phyloP scores from a whole-genome alignment of 2,329 filamentous ascomycete genomes.

The Cladosporium phlei region DNA sequence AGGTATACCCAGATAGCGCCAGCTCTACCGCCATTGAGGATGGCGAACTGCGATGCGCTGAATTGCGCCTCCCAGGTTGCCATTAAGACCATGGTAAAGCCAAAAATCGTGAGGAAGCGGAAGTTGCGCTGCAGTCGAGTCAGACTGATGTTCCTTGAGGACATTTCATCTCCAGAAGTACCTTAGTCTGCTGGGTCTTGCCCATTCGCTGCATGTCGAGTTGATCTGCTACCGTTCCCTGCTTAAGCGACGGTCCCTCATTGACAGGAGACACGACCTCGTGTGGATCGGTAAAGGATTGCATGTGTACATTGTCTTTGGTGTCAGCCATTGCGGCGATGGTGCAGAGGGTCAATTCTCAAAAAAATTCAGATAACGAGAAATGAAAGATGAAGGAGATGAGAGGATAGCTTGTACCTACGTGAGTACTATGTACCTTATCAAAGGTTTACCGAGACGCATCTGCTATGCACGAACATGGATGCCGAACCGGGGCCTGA shows the following conservation, averaged over 20 bases:
- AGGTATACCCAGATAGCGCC: slow-evolving; percentile 32
- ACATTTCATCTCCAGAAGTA: too few relatives aligned
- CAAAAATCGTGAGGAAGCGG: slow-evolving; percentile 23
- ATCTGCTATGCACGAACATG: too few relatives aligned
- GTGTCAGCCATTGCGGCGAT: too few relatives aligned
- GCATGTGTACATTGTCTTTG: too few relatives aligned
- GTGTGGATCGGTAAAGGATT: not conserved
- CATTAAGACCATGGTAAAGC: slow-evolving; percentile 25
- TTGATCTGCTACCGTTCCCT: slow-evolving; percentile 12
- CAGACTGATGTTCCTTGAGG: too few relatives aligned
- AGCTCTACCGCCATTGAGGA: slow-evolving; percentile 29
- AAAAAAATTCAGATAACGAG: too few relatives aligned
- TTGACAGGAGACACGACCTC: not conserved
- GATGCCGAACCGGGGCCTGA: too few relatives aligned
- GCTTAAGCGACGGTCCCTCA: slow-evolving; percentile 5
- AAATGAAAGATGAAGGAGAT: too few relatives aligned
- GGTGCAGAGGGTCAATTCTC: too few relatives aligned
- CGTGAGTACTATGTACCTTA: too few relatives aligned
- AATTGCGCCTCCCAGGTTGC: slow-evolving; percentile 30
- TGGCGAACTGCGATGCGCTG: slow-evolving; percentile 25
- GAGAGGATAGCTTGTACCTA: too few relatives aligned
- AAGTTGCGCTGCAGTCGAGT: slow-evolving; percentile 18
- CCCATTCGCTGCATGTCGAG: slow-evolving; percentile 17
- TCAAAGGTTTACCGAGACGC: too few relatives aligned
- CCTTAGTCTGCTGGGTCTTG: slow-evolving; percentile 14